phyloP scores from a whole-genome alignment of 305 asterid genomes.

The Vinca major region DNA sequence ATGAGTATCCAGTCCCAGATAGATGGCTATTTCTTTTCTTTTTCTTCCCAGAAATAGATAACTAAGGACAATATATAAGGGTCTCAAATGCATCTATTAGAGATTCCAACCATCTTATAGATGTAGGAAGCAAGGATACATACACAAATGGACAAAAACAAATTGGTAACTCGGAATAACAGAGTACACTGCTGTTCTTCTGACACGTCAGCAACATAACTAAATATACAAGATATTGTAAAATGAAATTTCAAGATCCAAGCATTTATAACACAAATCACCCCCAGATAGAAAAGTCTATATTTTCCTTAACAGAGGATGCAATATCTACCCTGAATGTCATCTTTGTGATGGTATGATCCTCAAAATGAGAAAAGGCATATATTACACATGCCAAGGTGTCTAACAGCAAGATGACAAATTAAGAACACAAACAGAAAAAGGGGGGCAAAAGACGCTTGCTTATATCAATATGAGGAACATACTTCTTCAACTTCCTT shows the following conservation, averaged over 20 bases:
- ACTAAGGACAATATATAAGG: neutral
- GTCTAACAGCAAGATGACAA: too few relatives aligned
- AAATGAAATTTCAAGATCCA: neutral
- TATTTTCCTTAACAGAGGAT: too few relatives aligned
- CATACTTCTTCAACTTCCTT: constrained; percentile 92
- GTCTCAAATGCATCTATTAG: neutral
- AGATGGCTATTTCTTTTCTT: too few relatives aligned
- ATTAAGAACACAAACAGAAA: too few relatives aligned
- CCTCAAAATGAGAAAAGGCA: too few relatives aligned
- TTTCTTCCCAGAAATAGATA: neutral
- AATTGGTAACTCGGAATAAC: neutral
- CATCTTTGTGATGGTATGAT: too few relatives aligned
- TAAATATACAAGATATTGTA: neutral
- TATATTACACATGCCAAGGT: too few relatives aligned
- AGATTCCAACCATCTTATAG: neutral
- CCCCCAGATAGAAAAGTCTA: too few relatives aligned
- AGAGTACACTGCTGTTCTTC: neutral
- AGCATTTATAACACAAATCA: too few relatives aligned
- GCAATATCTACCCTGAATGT: too few relatives aligned
- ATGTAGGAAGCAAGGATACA: neutral
- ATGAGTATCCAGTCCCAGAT: neutral
- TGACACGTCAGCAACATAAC: neutral
- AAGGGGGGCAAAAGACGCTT: too few relatives aligned
- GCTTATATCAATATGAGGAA: constrained; percentile 5
- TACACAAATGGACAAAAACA: neutral